Conservation (phyloP, 345 rosid species). For the Alliaria petiolata region DNA sequence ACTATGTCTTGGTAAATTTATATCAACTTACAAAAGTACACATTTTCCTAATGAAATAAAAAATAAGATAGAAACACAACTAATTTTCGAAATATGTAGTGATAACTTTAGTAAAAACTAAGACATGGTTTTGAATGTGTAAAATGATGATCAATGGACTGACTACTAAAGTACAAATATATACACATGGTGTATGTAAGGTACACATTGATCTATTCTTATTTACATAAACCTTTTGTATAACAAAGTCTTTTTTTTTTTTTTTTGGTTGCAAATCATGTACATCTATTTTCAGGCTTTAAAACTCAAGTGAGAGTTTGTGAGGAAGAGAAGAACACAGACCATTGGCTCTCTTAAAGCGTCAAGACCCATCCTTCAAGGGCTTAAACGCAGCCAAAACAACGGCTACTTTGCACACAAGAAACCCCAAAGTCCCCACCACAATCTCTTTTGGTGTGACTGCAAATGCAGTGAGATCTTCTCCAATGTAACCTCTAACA, state of each 20-base stretch:
- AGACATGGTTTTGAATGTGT: too few species aligned
- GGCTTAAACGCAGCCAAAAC: conserved; percentile 81
- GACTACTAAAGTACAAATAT: too few species aligned
- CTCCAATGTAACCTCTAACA: conserved; percentile 40
- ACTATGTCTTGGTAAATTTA: too few species aligned
- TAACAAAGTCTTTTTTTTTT: too few species aligned
- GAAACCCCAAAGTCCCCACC: conserved; percentile 75
- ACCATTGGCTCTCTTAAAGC: neutral
- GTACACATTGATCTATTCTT: neutral
- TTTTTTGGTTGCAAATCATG: too few species aligned
- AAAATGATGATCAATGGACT: too few species aligned
- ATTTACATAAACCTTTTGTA: conserved; percentile 6
- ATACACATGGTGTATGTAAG: too few species aligned
- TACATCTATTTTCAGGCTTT: conserved; percentile 33
- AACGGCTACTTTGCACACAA: conserved; percentile 80
- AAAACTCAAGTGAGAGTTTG: conserved; percentile 8
- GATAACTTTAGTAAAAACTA: too few species aligned
- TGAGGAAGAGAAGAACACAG: neutral
- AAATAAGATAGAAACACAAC: too few species aligned
- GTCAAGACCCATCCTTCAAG: conserved; percentile 27
- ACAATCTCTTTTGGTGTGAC: conserved; percentile 66
- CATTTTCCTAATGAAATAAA: too few species aligned
- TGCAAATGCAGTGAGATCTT: conserved; percentile 27
- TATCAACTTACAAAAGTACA: too few species aligned
- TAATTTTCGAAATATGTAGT: too few species aligned